Conservation (phyloP, 257 asterid genomes). For the Solanum neorickii region DNA sequence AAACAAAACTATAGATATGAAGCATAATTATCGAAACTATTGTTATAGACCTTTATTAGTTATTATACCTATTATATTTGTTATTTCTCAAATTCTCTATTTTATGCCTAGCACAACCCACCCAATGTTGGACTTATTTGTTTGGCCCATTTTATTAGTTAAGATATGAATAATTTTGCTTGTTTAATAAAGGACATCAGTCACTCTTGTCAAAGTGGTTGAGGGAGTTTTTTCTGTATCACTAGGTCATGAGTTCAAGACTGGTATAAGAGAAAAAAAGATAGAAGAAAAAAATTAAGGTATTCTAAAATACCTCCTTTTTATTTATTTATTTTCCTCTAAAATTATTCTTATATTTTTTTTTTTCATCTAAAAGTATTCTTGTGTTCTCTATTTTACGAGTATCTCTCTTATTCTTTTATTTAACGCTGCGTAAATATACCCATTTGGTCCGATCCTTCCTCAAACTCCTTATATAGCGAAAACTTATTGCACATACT, state of each 20-base stretch:
- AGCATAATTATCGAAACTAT: no score
- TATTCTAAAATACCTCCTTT: slow-evolving; percentile 3
- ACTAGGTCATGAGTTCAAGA: not conserved
- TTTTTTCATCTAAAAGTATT: no score
- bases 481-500: not conserved
- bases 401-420: not conserved
- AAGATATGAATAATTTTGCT: not conserved
- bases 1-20: no score
- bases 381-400: not conserved
- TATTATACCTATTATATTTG: no score
- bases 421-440: no score
- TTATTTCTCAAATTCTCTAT: no score
- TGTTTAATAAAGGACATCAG: not conserved
- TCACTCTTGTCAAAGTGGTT: not conserved
- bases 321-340: not conserved
- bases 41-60: no score
- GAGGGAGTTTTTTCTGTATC: not conserved
- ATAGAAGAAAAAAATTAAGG: not conserved
- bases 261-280: not conserved
- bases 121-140: not conserved
- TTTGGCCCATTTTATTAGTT: not conserved
- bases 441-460: not conserved
- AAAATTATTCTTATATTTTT: not conserved
- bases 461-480: not conserved
- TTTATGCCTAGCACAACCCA: not conserved